A percentile compares a stretch with the other conserved stretches of the same genome.
These are phyloP conservation scores for Dactylellina sp. DNA, from an alignment of 2,329 filamentous ascomycete genomes.

Conservation along the genomic window DNA sequence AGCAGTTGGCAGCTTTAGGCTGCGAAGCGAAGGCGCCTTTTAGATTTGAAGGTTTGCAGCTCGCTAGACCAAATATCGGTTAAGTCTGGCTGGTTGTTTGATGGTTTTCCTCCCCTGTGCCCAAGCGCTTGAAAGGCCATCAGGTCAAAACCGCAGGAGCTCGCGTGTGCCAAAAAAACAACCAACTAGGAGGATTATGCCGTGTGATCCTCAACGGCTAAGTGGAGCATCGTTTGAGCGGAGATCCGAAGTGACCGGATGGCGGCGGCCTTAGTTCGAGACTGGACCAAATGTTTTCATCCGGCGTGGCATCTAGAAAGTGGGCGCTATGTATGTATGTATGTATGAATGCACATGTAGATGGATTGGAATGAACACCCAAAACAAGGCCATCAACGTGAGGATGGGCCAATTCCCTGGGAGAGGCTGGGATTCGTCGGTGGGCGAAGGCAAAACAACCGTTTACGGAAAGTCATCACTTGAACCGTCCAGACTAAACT, in stretches of 20 bases:
- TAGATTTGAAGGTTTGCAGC: conserved; percentile 12
- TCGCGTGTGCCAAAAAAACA: conserved; percentile 40
- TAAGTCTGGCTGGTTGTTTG: conserved; percentile 34
- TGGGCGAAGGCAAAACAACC: conserved; percentile 54
- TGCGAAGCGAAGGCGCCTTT: conserved; percentile 39
- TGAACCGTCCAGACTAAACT: conserved; percentile 45
- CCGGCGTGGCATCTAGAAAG: background rate
- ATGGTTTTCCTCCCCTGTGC: conserved; percentile 18
- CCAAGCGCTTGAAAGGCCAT: conserved; percentile 39
- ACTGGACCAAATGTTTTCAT: conserved; percentile 3
- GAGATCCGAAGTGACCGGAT: conserved; percentile 30
- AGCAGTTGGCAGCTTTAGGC: conserved; percentile 39
- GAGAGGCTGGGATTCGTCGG: conserved; percentile 51
- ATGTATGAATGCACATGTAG: no score
- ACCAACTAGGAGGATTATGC: conserved; percentile 28
- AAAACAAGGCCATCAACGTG: conserved; percentile 27
- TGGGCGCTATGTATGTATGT: conserved; percentile 28
- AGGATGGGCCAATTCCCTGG: conserved; percentile 40
- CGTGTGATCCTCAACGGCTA: conserved; percentile 40
- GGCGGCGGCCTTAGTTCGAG: conserved; percentile 12
- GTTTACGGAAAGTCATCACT: conserved; percentile 57
- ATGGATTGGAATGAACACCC: conserved; percentile 20
- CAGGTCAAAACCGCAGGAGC: conserved; percentile 56
- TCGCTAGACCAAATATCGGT: conserved; percentile 35
- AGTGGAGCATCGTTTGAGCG: conserved; percentile 13